These are phyloP conservation scores for Piromyces finnis DNA, from an alignment of 192 early-diverging fungal species.

Conservation along the genomic window DNA sequence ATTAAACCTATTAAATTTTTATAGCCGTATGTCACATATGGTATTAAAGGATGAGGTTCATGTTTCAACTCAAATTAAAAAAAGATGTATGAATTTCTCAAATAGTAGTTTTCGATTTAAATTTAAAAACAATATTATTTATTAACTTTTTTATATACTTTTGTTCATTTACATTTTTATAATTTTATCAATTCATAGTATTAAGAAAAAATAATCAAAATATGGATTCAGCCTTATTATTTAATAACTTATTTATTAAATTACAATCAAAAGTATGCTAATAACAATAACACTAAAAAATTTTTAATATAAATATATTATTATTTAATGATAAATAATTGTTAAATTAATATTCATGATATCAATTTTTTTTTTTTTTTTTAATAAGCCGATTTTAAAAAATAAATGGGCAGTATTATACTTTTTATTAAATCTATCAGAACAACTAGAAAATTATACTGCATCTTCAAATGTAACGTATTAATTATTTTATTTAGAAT, in stretches of 20 bases:
- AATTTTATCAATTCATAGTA: no score
- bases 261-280: not conserved
- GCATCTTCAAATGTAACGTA: not conserved
- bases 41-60: not conserved
- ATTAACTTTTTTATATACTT: no score
- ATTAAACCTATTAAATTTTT: no score
- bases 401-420: constrained; percentile 42
- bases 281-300: no score
- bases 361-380: not conserved
- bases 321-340: no score
- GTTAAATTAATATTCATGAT: no score
- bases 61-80: not conserved
- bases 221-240: not conserved
- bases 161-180: not conserved
- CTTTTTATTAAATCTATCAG: constrained; percentile 23
- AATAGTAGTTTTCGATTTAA: no score
- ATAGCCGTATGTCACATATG: not conserved
- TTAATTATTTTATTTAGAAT: constrained; percentile 8
- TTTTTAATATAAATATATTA: no score
- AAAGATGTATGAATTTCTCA: not conserved
- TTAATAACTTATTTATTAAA: not conserved
- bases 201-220: not conserved
- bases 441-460: constrained; percentile 2
- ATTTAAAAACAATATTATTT: no score
- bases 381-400: constrained; percentile 13